phyloP scores from a whole-genome alignment of 2,329 filamentous ascomycete species.

The Trichoderma sp. region DNA sequence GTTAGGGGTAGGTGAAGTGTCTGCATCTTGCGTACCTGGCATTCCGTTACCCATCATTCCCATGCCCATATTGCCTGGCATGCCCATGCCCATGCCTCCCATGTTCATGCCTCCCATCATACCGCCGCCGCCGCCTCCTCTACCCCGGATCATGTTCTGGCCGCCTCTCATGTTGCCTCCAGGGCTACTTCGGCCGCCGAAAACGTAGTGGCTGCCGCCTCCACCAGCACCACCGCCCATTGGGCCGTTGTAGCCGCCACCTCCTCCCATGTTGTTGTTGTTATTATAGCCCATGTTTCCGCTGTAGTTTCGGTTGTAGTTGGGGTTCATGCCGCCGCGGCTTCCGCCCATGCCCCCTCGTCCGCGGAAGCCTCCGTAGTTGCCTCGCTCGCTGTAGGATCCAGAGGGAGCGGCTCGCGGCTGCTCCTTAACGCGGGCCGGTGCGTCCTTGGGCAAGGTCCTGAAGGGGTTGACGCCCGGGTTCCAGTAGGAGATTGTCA shows the following conservation, averaged over 20 bases:
- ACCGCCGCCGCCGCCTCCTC: conserved; percentile 51
- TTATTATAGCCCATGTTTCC: conserved; percentile 39
- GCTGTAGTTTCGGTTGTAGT: conserved; percentile 43
- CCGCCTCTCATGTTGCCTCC: conserved; percentile 46
- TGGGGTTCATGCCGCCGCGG: conserved; percentile 50
- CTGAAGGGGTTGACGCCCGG: conserved; percentile 83
- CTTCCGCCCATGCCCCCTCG: conserved; percentile 47
- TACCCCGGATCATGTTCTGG: conserved; percentile 49
- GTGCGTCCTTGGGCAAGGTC: conserved; percentile 85
- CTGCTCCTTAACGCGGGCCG: conserved; percentile 58
- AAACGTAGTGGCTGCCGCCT: conserved; percentile 51
- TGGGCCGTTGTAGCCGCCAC: conserved; percentile 47
- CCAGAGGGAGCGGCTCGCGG: conserved; percentile 53
- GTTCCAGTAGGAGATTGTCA: conserved; percentile 71
- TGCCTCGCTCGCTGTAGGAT: conserved; percentile 49
- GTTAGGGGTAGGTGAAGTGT: not conserved
- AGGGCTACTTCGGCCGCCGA: conserved; percentile 43
- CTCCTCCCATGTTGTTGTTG: conserved; percentile 45
- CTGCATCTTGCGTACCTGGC: conserved; percentile 31
- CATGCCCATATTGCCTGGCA: conserved; percentile 60
- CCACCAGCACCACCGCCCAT: conserved; percentile 47
- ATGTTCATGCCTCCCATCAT: conserved; percentile 53
- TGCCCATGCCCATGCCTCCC: conserved; percentile 53
- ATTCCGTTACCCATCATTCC: conserved; percentile 42
- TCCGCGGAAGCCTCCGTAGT: conserved; percentile 53